Conservation (phyloP, 176 grass and related monocot genomes). For the Canna indica region DNA sequence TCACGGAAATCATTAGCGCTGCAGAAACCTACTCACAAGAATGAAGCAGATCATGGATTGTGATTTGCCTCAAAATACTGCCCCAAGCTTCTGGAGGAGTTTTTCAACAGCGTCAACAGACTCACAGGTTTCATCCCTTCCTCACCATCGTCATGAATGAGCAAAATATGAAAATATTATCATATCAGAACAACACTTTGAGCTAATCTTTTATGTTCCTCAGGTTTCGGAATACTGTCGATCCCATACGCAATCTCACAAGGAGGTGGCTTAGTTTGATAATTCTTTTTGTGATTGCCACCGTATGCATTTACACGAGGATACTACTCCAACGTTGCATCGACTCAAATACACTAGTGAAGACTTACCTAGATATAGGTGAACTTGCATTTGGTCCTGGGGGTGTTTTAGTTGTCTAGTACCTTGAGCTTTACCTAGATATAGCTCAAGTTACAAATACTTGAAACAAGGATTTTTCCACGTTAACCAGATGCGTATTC, state of each 20-base stretch:
- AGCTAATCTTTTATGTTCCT: too few species aligned
- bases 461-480: constrained; percentile 41
- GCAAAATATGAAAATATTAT: too few species aligned
- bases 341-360: constrained; percentile 13
- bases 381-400: constrained; percentile 44
- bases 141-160: too few species aligned
- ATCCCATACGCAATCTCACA: constrained; percentile 68
- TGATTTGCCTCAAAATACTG: too few species aligned
- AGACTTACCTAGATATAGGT: constrained; percentile 61
- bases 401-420: constrained; percentile 52
- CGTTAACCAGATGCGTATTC: constrained; percentile 55
- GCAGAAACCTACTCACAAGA: too few species aligned
- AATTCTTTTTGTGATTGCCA: constrained; percentile 36
- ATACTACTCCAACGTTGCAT: constrained; percentile 77
- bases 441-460: constrained; percentile 55
- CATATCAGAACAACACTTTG: too few species aligned
- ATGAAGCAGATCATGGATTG: too few species aligned
- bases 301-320: constrained; percentile 64
- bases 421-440: constrained; percentile 69
- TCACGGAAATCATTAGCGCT: too few species aligned
- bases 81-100: too few species aligned
- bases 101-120: too few species aligned
- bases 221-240: constrained; percentile 71
- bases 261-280: constrained; percentile 70
- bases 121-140: too few species aligned